Conservation (phyloP, 306 rosid genomes). For the Astragalus glycyphyllos region DNA sequence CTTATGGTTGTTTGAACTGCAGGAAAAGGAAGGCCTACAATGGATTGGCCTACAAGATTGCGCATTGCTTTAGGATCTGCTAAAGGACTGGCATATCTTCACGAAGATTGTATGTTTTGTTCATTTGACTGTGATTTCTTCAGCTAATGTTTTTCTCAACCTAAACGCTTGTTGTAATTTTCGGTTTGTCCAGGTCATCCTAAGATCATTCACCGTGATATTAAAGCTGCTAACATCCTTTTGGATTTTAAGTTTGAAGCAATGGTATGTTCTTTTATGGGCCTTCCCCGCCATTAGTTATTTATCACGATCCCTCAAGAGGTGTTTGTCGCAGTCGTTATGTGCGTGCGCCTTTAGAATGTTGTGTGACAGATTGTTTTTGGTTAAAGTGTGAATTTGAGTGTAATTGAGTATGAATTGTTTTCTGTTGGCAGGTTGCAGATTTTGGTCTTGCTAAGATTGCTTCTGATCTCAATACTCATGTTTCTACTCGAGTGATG, state of each 20-base stretch:
- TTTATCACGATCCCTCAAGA: background rate
- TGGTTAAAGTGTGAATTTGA: background rate
- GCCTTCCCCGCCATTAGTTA: constrained; percentile 15
- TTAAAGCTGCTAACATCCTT: constrained; percentile 87
- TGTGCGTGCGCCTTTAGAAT: constrained; percentile 19
- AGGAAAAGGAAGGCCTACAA: constrained; percentile 87
- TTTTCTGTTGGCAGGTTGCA: constrained; percentile 68
- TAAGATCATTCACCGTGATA: constrained; percentile 96
- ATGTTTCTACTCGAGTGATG: constrained; percentile 97
- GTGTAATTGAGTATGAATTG: background rate
- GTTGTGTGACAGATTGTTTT: background rate
- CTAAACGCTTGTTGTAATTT: constrained; percentile 27
- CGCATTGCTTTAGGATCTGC: constrained; percentile 92
- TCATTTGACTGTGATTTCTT: constrained; percentile 21
- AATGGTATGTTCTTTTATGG: constrained; percentile 56
- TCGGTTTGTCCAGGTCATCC: constrained; percentile 77
- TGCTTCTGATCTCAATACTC: constrained; percentile 82
- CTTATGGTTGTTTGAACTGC: constrained; percentile 48
- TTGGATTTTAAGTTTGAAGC: constrained; percentile 93
- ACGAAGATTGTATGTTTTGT: constrained; percentile 87
- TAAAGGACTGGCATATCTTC: constrained; percentile 95
- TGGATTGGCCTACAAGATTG: constrained; percentile 92
- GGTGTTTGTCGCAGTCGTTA: background rate
- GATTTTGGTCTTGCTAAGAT: constrained; percentile 97
- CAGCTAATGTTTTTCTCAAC: background rate